Conservation (phyloP, 2,329 filamentous ascomycete genomes). For the Trichophyton verrucosum region DNA sequence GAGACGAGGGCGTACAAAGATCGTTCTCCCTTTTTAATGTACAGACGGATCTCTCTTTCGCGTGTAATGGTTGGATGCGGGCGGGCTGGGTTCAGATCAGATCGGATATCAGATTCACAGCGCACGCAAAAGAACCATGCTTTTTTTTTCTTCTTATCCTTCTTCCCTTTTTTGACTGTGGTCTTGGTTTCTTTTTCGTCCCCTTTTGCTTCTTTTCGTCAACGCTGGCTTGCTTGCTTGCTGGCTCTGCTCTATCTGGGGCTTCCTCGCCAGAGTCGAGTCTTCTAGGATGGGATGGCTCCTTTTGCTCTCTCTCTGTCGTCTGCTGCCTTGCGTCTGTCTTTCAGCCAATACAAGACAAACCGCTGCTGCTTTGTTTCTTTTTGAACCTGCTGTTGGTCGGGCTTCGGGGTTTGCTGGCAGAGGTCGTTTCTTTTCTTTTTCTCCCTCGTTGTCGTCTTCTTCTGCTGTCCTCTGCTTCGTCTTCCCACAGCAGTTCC, state of each 20-base stretch:
- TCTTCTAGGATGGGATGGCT: no score
- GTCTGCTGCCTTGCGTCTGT: no score
- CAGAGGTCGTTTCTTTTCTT: background rate
- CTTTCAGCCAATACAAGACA: background rate
- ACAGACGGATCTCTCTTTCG: conserved; percentile 2
- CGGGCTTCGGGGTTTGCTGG: background rate
- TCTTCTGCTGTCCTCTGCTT: background rate
- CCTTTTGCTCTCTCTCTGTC: no score
- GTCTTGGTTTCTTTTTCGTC: background rate
- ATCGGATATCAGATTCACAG: conserved; percentile 4
- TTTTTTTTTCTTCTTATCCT: background rate
- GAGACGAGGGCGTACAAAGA: conserved; percentile 1
- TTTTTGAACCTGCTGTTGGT: background rate
- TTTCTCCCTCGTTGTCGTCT: background rate
- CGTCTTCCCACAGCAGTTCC: background rate
- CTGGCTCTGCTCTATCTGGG: background rate
- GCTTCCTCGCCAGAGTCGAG: background rate
- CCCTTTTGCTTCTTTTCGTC: background rate
- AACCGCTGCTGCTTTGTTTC: background rate
- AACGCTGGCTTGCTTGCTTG: background rate
- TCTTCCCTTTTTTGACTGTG: background rate
- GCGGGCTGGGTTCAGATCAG: conserved; percentile 1
- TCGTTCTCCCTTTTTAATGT: background rate
- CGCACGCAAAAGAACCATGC: background rate
- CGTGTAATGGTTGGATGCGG: conserved; percentile 1